Evolutionary conservation across 768 basidiomycete species (phyloP), one percentile per base, ranked within the genome.

Genomic region (Lactarius pseudohatsudake): DNA sequence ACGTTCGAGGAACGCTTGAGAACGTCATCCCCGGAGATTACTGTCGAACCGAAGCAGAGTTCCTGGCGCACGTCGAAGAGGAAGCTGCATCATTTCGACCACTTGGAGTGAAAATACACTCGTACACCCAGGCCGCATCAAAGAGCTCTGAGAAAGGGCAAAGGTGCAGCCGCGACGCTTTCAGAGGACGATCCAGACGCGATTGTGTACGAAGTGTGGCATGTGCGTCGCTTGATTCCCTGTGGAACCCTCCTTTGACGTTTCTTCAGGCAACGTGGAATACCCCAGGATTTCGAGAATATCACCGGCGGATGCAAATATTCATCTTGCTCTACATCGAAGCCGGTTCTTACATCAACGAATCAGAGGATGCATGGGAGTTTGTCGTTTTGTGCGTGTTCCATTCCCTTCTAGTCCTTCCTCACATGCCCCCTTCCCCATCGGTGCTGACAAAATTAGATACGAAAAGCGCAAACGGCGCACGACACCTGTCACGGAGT

Each of bases 271-370:
- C 86, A 22, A 96, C 87, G 26, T 95, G 92, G 86, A 76, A 86
- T 64, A 92, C 93, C 0, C 85, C 90, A 8, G 96, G 92, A 15
- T 98, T 98, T 78, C 83, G 81, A 74, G 94, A 96, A 76, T 94
- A 93, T 67, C 96, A 98, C 74, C 84, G 90, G 20, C 81, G 86
- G 62, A 96, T 97, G 91, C 97, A 98, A 77, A 74, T 98, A 59
- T 98, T 97, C 75, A 93, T 98, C 69, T 75, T 96, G 63, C 81
- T 99, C 6, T 98, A 93, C 77, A 94, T 99, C 72, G 97, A 99
- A 74, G 97, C 85, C 13, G 97, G 96, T 3, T 94, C 92, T 15
- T 98, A 94, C 76, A 92, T 99, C 70, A 86, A 89, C 72, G 96
- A 98, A 70, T 92, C 92, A 6, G 96, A 98, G 74, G 90, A 94